Evolutionary conservation across 2,329 filamentous ascomycete genomes (phyloP), one percentile per base, ranked within the genome.

Genomic region (Pseudopithomyces maydicus): DNA sequence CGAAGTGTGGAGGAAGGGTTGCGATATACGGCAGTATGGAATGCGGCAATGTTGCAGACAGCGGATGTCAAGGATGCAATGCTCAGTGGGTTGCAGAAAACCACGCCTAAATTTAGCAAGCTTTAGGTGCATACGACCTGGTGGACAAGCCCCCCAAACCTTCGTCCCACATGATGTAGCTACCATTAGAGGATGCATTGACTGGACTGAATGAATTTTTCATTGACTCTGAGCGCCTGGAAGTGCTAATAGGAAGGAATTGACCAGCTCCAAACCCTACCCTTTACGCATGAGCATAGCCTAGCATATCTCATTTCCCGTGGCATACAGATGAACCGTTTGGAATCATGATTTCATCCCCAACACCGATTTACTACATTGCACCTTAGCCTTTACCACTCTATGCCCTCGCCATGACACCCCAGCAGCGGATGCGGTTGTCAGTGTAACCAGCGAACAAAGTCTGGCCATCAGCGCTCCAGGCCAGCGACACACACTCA

Each of bases 371-470:
- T 50, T 39, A 15, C 68, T 29, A 29, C 26, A 4, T 29, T 62
- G 66, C 62, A 59, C 61, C 61, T 55, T 64, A 15, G 19, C n/a
- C 49, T 63, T 64, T 60, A 65, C 52, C 59, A 67, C 58, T 67
- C 59, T 77, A 77, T 71, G 70, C 74, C 72, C 74, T 73, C 64
- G 74, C 67, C 74, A 77, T 76, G 54, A 77, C 74, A 55, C 74
- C 74, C 74, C 74, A 77, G 71, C 73, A 75, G 70, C 74, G 74
- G 64, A 77, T 77, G 62, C 96, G 90, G 89, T 97, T 98, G 85
- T 99, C 95, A 75, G 95, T 99, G 89, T 99, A 99, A 82, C 95
- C 95, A 80, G 95, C 93, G 82, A 99, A 99, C 81, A 99, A 86
- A 78, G 95, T 98, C 89, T 98, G 94, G 80, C 95, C 95, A 77